Conservation (phyloP, 73 alveolate species). For the Loxodes magnus region DNA sequence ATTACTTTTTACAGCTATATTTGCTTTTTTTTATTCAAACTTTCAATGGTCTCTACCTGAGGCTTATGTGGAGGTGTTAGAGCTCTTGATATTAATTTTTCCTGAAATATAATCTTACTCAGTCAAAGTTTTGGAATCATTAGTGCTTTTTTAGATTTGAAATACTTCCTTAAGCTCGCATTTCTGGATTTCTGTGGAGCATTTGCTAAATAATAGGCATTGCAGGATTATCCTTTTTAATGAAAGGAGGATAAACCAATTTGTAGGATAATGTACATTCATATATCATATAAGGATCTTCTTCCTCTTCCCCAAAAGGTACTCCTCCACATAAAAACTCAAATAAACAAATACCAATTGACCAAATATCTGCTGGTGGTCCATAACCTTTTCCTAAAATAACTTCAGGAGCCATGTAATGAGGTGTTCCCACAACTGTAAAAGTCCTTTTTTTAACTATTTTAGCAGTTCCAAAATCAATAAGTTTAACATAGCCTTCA, state of each 20-base stretch:
- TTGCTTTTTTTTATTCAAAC: too few relatives aligned
- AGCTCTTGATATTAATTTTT: too few relatives aligned
- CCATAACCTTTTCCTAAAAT: slow-evolving; percentile 44
- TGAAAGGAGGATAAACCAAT: not conserved
- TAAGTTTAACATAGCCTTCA: slow-evolving; percentile 28
- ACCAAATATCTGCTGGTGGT: slow-evolving; percentile 74
- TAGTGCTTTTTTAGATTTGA: not conserved
- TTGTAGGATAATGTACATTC: not conserved
- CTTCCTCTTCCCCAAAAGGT: slow-evolving; percentile 12
- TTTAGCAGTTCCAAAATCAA: slow-evolving; percentile 30
- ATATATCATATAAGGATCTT: slow-evolving; percentile 8
- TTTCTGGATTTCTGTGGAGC: not conserved
- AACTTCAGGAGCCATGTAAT: slow-evolving; percentile 77
- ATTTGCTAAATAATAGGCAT: not conserved
- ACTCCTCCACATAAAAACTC: slow-evolving; percentile 37
- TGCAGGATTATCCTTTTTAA: not conserved
- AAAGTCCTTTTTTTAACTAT: slow-evolving; percentile 15
- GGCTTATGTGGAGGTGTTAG: too few relatives aligned
- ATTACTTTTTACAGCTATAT: too few relatives aligned
- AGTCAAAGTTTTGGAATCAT: slow-evolving; percentile 3
- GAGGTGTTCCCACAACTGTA: slow-evolving; percentile 73
- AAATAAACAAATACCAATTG: slow-evolving; percentile 67
- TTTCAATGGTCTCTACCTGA: too few relatives aligned
- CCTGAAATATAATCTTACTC: too few relatives aligned
- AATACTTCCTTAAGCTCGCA: slow-evolving; percentile 8